A percentile compares a stretch with the other conserved stretches of the same genome.
Evolutionary conservation across 2,329 filamentous ascomycete genomes (phyloP).

Genomic region (Lachnum nothofagi): DNA sequence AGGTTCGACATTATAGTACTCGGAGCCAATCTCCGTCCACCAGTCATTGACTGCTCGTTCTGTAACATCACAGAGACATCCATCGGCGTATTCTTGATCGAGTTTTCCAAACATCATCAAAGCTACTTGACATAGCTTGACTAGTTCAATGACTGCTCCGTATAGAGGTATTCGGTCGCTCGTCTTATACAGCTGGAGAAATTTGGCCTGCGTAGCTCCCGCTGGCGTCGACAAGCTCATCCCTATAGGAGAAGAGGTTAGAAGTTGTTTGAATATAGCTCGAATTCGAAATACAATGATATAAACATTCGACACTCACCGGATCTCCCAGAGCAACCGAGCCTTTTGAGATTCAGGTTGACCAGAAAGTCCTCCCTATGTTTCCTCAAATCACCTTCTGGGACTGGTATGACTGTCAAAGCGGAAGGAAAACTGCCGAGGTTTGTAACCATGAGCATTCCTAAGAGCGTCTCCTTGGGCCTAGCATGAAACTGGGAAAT

Average conservation of each 20-base stretch:
- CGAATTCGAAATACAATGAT: neutral
- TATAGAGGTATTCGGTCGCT: conserved; percentile 76
- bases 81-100: conserved; percentile 84
- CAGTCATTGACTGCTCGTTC: conserved; percentile 87
- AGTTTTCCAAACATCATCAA: conserved; percentile 83
- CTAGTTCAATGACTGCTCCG: conserved; percentile 76
- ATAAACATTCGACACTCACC: conserved; percentile 31
- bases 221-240: conserved; percentile 75
- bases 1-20: conserved; percentile 88
- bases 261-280: neutral
- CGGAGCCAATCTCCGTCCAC: conserved; percentile 91
- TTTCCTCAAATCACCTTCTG: conserved; percentile 75
- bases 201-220: conserved; percentile 80
- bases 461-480: conserved; percentile 73
- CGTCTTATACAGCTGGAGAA: conserved; percentile 82
- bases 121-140: conserved; percentile 86
- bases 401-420: conserved; percentile 84
- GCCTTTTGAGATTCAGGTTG: conserved; percentile 86
- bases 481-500: conserved; percentile 81
- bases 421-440: conserved; percentile 87
- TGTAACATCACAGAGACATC: conserved; percentile 86
- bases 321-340: conserved; percentile 86
- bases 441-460: conserved; percentile 90
- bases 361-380: conserved; percentile 83
- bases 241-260: conserved; percentile 30